Evolutionary conservation across 768 basidiomycete species (phyloP), one percentile per base, ranked within the genome.

Genomic region (Cyclocybe aegerita): DNA sequence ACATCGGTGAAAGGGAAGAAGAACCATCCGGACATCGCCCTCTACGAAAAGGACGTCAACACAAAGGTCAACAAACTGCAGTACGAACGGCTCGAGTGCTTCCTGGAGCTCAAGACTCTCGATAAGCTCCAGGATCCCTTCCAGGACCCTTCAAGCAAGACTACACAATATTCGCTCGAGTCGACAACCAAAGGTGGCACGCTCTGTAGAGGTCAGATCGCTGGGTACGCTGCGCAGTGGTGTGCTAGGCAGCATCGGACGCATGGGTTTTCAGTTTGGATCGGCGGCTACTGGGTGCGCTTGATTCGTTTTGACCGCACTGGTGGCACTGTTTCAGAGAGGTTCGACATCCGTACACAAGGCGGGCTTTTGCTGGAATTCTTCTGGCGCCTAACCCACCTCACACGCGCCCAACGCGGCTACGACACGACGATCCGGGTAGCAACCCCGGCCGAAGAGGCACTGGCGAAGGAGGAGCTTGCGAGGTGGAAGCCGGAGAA

Each of bases 361-460:
- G 48, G 48, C 9, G 29, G 42, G 9, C 4, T 41, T 5, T 30
- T 49, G 1, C 33, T 40, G 10, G 48, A 49, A 3, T 49, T 70
- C 48, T 44, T 72, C 7, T 65, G 61, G 60, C 60, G 60, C 3
- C 70, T 67, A 48, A 36, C 54, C 9, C 46, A 57, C 12, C 40
- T 58, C 1, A 52, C 50, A 0, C 23, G 39, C 11, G 33, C 5
- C 4, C 43, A 56, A 12, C 58, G 70, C 4, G 69, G 72, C 0
- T 37, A 44, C 9, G 70, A 73, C 39, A 23, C 52, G 1, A 65
- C 67, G 2, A 65, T 68, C 23, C 42, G 43, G 1, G 15, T 35
- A 16, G 58, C 58, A 5, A 55, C 46, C 4, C 14, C 14, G 4
- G 40, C 36, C 3, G 58, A 63, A 9, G 39, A 17, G 4, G 36